Conservation (phyloP, 106 monocot genomes). For the Dioscorea alata region DNA sequence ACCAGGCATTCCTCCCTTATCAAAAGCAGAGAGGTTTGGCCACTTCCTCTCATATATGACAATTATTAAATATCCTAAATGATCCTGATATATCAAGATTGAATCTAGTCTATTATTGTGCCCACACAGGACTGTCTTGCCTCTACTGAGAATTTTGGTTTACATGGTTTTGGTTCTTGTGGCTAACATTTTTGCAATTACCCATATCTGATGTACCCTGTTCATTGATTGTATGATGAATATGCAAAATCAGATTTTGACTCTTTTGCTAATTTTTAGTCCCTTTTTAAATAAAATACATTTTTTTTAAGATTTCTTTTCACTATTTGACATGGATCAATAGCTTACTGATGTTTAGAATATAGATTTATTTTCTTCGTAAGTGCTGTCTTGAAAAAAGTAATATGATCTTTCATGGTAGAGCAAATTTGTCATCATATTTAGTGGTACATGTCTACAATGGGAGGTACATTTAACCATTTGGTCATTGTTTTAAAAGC, state of each 20-base stretch:
- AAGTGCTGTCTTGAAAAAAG: neutral
- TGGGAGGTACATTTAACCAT: neutral
- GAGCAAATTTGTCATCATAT: neutral
- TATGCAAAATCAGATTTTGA: too few species aligned
- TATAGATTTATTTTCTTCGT: too few species aligned
- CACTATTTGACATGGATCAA: too few species aligned
- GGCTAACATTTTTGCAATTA: neutral
- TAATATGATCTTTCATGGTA: neutral
- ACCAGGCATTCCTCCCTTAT: constrained; percentile 4
- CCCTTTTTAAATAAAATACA: too few species aligned
- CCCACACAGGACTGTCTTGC: neutral
- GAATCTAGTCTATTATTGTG: neutral
- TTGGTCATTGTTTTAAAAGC: neutral
- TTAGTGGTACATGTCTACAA: neutral
- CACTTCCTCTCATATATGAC: neutral
- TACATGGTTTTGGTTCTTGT: neutral
- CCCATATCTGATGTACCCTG: neutral
- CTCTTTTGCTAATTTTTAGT: too few species aligned
- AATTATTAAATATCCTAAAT: neutral
- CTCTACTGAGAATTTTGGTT: neutral
- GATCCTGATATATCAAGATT: neutral
- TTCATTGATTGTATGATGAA: too few species aligned
- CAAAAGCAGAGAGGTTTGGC: constrained; percentile 23
- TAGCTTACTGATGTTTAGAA: too few species aligned
- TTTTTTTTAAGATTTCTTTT: too few species aligned